Percentiles rank a stretch among this genome's conserved stretches.
These are phyloP conservation scores for Neurospora pannonica DNA, from an alignment of 495 filamentous ascomycete genomes.

Conservation along the genomic window DNA sequence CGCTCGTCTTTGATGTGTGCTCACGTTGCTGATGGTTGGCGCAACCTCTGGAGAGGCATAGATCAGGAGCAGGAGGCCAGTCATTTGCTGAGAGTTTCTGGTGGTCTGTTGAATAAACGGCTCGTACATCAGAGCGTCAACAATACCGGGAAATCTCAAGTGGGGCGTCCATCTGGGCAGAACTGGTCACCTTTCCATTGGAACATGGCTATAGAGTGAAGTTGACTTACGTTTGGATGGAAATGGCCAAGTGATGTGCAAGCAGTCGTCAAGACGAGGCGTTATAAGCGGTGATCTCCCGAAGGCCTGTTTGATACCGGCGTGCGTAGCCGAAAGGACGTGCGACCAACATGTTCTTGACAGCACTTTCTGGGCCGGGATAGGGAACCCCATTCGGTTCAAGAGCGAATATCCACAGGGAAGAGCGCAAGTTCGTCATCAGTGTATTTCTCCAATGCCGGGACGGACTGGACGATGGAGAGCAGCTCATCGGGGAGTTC, in stretches of 20 bases:
- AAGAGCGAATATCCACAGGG: constrained; percentile 51
- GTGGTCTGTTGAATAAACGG: not conserved
- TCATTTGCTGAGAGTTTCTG: constrained; percentile 49
- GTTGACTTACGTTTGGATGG: too few relatives aligned
- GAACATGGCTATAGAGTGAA: too few relatives aligned
- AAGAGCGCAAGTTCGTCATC: constrained; percentile 40
- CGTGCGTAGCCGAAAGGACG: too few relatives aligned
- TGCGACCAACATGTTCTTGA: too few relatives aligned
- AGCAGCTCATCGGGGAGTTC: constrained; percentile 60
- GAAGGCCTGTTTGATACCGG: too few relatives aligned
- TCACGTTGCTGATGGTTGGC: constrained; percentile 63
- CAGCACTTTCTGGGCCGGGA: too few relatives aligned
- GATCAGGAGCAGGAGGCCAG: constrained; percentile 73
- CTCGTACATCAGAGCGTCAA: not conserved
- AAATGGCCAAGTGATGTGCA: too few relatives aligned
- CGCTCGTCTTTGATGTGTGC: constrained; percentile 28
- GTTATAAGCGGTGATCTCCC: too few relatives aligned
- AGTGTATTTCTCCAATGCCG: constrained; percentile 33
- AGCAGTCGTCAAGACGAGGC: too few relatives aligned
- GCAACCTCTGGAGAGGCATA: constrained; percentile 70
- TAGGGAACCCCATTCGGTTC: too few relatives aligned
- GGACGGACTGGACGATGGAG: constrained; percentile 51
- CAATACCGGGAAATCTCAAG: not conserved
- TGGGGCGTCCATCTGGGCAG: too few relatives aligned
- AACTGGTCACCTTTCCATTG: too few relatives aligned